Base-by-base conservation (phyloP, 495 filamentous ascomycete species). In the Penicillium angulare region DNA sequence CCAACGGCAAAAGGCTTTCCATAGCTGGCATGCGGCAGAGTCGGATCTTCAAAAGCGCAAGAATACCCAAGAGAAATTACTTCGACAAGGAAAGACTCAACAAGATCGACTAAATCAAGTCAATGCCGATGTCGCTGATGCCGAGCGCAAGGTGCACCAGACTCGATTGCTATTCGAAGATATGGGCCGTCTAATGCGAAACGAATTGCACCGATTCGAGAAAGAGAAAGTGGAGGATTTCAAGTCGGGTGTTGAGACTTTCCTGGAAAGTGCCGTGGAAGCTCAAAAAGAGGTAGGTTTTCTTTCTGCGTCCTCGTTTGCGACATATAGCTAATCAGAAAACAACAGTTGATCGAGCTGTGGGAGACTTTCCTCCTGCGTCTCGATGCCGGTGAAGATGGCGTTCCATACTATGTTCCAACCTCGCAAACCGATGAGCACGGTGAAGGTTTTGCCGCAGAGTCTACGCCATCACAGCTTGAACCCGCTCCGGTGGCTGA, bases 311-410 rank as follows among this genome's bases (percentile, higher is more conserved):
- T 47, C 20, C 12, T 2, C 42, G 2, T 8, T 12, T n/a, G 10
- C n/a, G 16, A 41, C 39, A 33, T 38, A 39, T 45, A 7, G 10
- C 51, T 56, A 18, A 48, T 63, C 68, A 53, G 69, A 41, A 7
- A 47, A 31, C 7, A 43, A 15, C 59, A 98, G 93, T 79, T 98
- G 59, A 98, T 98, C 58, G 93, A 98, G 66, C 81, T 97, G 26
- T 98, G 93, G 93, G 93, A 98, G 67, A 97, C 93, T 2, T 98
- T 95, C 77, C 77, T 98, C 7, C 81, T 97, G 78, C 92, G 95
- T 63, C 77, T 98, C 9, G 95, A 97, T 60, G 86, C 90, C 23
- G 91, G 93, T 56, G 92, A 97, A 52, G 90, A 97, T 50, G 89
- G 86, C 27, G 79, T 84, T 29, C 86, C 85, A 0, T 89, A 87